Base-by-base conservation (phyloP, 768 basidiomycete genomes). In the Amanita rimosa region DNA sequence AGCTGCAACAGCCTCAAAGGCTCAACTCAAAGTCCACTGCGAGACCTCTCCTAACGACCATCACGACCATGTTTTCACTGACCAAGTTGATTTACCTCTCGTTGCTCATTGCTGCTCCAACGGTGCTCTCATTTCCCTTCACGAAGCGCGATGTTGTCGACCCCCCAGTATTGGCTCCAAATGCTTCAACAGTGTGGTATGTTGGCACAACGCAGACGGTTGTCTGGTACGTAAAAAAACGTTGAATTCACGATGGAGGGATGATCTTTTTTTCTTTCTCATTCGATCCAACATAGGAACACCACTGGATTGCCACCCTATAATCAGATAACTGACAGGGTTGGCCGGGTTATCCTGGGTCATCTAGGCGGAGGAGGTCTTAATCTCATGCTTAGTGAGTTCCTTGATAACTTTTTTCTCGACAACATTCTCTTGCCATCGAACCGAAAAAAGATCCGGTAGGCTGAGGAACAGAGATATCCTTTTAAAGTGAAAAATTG, bases 351-450 rank as follows among this genome's bases (percentile, higher is more conserved):
- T 31, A 60, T 76, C 14, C 65, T 84, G 13, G 82, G 81, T 2
- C 70, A 64, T 57, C 52, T 75, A 42, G 62, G 63, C 6, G 67
- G 65, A 22, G 60, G 64, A 21, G 73, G 73, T 50, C 67, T 77
- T 57, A 75, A 83, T 58, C 71, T 84, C 22, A 68, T 75, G 46
- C 54, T 75, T 41, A 66, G 77, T 81, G 49, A 54, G 73, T 60
- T 24, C 13, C n/a, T 50, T 8, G 29, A 10, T 29, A 29, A 26
- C 33, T 21, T 34, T n/a, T 34, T 14, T 14, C 4, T 41, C 9
- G 34, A 16, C 13, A 0, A 37, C 9, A 39, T 10, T 10, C 27
- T 8, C 31, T 27, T 41, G 40, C 10, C 19, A 11, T n/a, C 14
- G 24, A 27, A 27, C 22, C 13, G 14, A 27, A 27, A 7, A 17